Percentiles rank a stretch among this genome's conserved stretches.
Evolutionary conservation across 202 grass and related monocot genomes (phyloP).

Genomic region (Setaria italica): DNA sequence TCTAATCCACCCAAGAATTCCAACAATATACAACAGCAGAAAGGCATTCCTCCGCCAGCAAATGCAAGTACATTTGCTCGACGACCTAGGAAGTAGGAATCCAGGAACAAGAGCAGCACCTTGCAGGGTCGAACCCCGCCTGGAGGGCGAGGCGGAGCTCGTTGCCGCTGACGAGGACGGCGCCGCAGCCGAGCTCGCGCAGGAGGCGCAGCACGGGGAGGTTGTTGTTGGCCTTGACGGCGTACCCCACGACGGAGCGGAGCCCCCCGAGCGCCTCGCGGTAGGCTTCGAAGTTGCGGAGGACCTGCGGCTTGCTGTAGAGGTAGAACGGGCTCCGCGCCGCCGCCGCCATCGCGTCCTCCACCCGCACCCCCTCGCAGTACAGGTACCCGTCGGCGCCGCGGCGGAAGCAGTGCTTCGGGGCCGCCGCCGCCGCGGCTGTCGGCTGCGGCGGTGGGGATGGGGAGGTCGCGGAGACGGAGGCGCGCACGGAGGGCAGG

Average conservation of each 20-base stretch:
- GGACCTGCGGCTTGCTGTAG: slow-evolving; percentile 93
- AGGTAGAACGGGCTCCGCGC: slow-evolving; percentile 92
- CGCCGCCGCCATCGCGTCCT: slow-evolving; percentile 75
- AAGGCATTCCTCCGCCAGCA: neutral
- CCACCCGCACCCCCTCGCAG: slow-evolving; percentile 78
- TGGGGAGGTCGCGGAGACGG: slow-evolving; percentile 48
- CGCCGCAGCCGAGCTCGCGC: slow-evolving; percentile 71
- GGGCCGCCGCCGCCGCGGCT: slow-evolving; percentile 16
- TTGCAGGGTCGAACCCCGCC: slow-evolving; percentile 79
- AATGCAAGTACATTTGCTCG: neutral
- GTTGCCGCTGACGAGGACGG: slow-evolving; percentile 86
- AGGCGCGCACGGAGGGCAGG: slow-evolving; percentile 34
- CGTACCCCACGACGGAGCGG: slow-evolving; percentile 79
- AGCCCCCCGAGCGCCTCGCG: slow-evolving; percentile 69
- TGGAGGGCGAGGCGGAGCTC: slow-evolving; percentile 75
- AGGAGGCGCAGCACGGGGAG: slow-evolving; percentile 73
- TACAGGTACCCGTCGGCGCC: slow-evolving; percentile 72
- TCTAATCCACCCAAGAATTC: slow-evolving; percentile 16
- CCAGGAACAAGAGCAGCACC: slow-evolving; percentile 27
- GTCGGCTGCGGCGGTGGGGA: slow-evolving; percentile 29
- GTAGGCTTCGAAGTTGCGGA: slow-evolving; percentile 81
- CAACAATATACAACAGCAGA: neutral
- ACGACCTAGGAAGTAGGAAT: neutral
- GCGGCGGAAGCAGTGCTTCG: slow-evolving; percentile 78
- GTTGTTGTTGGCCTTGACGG: slow-evolving; percentile 97